These are phyloP conservation scores for Raddia distichophylla DNA, from an alignment of 176 grass and related monocot species.

Conservation along the genomic window DNA sequence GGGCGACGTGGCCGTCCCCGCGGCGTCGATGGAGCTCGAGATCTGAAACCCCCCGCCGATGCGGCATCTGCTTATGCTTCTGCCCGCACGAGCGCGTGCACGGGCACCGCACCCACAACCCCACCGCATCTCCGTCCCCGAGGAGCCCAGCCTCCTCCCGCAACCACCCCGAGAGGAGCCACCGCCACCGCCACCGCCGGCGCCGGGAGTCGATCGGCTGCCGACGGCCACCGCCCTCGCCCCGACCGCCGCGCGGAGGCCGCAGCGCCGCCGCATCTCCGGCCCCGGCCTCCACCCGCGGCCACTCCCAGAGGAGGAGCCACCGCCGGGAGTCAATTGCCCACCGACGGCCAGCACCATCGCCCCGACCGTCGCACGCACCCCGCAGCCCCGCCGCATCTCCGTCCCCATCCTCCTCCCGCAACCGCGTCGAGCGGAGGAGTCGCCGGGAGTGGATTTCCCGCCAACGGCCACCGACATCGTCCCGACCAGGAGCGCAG, in stretches of 20 bases:
- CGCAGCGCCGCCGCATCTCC: no score
- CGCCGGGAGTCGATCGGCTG: no score
- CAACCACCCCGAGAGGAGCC: no score
- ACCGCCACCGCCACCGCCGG: no score
- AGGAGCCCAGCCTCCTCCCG: no score
- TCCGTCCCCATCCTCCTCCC: neutral
- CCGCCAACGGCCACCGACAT: neutral
- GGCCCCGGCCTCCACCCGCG: no score
- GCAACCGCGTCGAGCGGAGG: neutral
- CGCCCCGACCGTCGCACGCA: neutral
- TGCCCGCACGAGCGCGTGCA: neutral
- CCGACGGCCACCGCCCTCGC: no score
- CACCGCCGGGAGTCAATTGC: no score
- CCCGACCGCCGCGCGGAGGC: no score
- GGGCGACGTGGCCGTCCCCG: neutral
- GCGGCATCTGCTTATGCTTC: neutral
- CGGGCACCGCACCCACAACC: neutral
- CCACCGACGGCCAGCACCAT: no score
- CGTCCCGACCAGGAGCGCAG: neutral
- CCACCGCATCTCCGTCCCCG: neutral
- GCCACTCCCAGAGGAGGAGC: no score
- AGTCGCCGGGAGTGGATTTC: neutral
- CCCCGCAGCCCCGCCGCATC: neutral
- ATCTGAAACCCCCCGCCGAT: neutral
- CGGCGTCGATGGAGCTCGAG: neutral